Percentiles rank a stretch among this genome's conserved stretches.
Evolutionary conservation across 768 basidiomycete genomes (phyloP).

Genomic region (Pulveroboletus ravenelii): DNA sequence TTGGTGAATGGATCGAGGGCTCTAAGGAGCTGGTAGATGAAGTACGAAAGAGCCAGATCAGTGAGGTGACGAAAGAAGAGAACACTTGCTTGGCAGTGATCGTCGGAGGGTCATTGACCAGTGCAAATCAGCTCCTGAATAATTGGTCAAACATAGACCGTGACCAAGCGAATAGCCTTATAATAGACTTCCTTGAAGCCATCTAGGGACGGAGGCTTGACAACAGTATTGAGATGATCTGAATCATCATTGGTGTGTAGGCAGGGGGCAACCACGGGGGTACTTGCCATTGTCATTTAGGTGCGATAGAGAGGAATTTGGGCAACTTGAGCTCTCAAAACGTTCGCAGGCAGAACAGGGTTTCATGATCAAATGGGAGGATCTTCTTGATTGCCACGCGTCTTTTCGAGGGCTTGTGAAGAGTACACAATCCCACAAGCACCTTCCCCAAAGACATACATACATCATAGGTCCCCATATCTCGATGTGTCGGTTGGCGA

Average conservation of each 20-base stretch:
- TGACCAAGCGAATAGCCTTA: conserved; percentile 71
- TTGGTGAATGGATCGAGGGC: conserved; percentile 45
- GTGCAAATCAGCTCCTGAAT: conserved; percentile 88
- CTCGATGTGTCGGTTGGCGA: background rate
- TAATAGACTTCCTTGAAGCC: conserved; percentile 85
- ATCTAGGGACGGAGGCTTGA: conserved; percentile 71
- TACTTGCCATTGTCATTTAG: conserved; percentile 71
- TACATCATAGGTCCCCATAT: too few relatives aligned
- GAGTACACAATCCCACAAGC: too few relatives aligned
- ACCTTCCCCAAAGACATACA: too few relatives aligned
- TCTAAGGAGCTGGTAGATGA: conserved; percentile 79
- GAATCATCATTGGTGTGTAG: conserved; percentile 1
- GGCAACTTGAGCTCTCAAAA: too few relatives aligned
- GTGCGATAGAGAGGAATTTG: conserved; percentile 35
- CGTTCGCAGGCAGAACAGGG: conserved; percentile 62
- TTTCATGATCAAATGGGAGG: conserved; percentile 49
- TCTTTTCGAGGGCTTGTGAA: too few relatives aligned
- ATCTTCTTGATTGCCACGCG: too few relatives aligned
- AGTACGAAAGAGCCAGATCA: conserved; percentile 42
- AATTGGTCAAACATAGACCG: conserved; percentile 38
- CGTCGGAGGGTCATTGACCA: conserved; percentile 87
- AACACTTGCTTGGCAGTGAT: conserved; percentile 73
- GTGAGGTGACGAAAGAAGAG: background rate
- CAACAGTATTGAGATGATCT: conserved; percentile 90
- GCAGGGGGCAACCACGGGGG: too few relatives aligned